These are phyloP conservation scores for Singerocomus inundabilis DNA, from an alignment of 1,284 basidiomycete genomes.

Conservation along the genomic window DNA sequence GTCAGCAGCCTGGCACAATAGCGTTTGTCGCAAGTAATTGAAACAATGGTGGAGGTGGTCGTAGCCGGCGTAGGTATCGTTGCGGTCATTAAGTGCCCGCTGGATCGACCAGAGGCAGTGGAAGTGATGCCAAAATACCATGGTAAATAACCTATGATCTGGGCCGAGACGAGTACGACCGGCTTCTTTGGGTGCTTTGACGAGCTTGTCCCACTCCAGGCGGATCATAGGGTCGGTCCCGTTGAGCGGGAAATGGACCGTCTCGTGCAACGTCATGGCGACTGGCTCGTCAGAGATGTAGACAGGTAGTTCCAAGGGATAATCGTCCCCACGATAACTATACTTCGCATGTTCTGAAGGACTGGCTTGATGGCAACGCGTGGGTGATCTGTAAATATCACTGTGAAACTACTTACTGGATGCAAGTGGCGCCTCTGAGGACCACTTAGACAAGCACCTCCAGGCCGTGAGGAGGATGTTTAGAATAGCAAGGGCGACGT, in stretches of 20 bases:
- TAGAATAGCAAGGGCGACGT: conserved; percentile 1
- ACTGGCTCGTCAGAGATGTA: not conserved
- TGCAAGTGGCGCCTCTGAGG: not conserved
- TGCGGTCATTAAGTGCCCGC: conserved; percentile 8
- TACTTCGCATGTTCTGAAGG: not conserved
- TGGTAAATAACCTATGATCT: conserved; percentile 11
- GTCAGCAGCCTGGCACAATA: conserved; percentile 33
- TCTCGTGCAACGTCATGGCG: conserved; percentile 14
- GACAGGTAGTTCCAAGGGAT: not conserved
- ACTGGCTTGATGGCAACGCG: not conserved
- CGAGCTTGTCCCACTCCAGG: conserved; percentile 9
- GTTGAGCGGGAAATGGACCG: conserved; percentile 12
- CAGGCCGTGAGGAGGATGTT: conserved; percentile 10
- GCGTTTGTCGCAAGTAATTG: conserved; percentile 33
- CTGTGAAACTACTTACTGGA: not conserved
- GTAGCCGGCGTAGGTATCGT: conserved; percentile 11
- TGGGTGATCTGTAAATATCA: not conserved
- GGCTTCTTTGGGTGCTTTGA: conserved; percentile 9
- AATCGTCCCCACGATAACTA: conserved; percentile 3
- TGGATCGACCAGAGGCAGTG: conserved; percentile 18
- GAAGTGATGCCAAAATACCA: conserved; percentile 12
- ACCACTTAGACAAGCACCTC: conserved; percentile 6
- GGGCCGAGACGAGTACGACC: conserved; percentile 14
- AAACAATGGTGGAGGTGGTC: conserved; percentile 22
- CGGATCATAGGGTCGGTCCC: conserved; percentile 5